Base-by-base conservation (phyloP, 176 grass and related monocot genomes). In the Zea mays region DNA sequence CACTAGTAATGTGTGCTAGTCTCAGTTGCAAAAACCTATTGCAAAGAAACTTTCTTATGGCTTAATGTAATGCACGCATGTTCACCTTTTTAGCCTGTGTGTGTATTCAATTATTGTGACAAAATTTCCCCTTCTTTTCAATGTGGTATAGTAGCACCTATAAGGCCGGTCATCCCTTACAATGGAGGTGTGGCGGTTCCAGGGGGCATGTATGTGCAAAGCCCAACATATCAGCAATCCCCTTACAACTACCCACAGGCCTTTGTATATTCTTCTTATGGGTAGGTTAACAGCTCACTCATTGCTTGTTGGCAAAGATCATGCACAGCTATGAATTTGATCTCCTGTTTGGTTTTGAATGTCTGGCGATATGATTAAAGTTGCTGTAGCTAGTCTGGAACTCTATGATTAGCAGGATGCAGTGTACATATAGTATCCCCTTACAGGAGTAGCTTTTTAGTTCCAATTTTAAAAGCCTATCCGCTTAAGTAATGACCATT, bases 191-290 rank as follows among this genome's bases (percentile, higher is more conserved):
- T 76, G 75, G 65, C 80, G 42, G 84, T 89, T 89, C 86, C 84
- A n/a, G 83, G 81, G 62, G 69, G 84, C 55, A 74, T 88, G 77
- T 93, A 89, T 81, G 67, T 89, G 73, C 86, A 85, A 86, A 89
- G 86, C 77, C 85, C 90, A 80, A 78, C 84, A 71, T 89, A 89
- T 89, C 86, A 89, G 76, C 90, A 93, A 81, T 12, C 81, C 71
- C 86, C 86, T 70, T 89, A 84, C 87, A 86, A 84, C 81, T 89
- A 86, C 77, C 80, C 84, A 55, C 90, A 93, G 78, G 79, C 80
- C 63, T 36, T 86, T 84, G 81, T 88, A 59, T 93, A 93, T 81
- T 77, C 81, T 27, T 27, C 27, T 41, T 86, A 84, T 86, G 90
- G 86, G 90, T 93, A 89, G 78, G 86, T 93, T 81, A 84, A 81